Conservation (phyloP, 805 yeast species). For the Starmerella bombicola region DNA sequence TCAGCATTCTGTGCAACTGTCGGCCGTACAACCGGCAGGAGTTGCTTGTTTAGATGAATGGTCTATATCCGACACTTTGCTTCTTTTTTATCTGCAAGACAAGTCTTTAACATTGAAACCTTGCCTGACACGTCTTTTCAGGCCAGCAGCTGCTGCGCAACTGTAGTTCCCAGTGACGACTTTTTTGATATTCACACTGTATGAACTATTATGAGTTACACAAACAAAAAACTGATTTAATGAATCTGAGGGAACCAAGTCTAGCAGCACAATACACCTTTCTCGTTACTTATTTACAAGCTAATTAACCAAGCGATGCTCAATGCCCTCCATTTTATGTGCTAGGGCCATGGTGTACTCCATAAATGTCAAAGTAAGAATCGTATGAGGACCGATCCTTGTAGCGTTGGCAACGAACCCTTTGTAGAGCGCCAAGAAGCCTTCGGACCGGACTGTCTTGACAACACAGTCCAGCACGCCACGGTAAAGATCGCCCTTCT, state of each 20-base stretch:
- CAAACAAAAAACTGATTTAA: conserved; percentile 29
- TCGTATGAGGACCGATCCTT: conserved; percentile 91
- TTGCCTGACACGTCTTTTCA: conserved; percentile 10
- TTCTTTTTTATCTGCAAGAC: background rate
- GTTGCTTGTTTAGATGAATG: conserved; percentile 19
- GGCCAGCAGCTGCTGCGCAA: background rate
- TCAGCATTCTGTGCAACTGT: conserved; percentile 19
- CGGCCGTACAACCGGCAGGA: conserved; percentile 26
- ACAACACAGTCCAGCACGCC: conserved; percentile 83
- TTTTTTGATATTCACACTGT: conserved; percentile 30
- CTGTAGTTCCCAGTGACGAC: conserved; percentile 25
- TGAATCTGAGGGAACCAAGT: conserved; percentile 27
- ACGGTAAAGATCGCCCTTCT: conserved; percentile 70
- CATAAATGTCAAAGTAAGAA: conserved; percentile 78
- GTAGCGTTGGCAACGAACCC: conserved; percentile 89
- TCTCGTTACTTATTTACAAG: background rate
- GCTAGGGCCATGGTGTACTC: conserved; percentile 76
- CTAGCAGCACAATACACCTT: too few relatives aligned
- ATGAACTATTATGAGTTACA: conserved; percentile 24
- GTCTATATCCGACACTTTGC: conserved; percentile 22
- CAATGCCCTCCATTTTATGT: conserved; percentile 33
- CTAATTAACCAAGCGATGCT: conserved; percentile 6
- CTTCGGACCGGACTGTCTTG: conserved; percentile 74
- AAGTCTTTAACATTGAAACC: background rate
- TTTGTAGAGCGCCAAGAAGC: conserved; percentile 77